Conservation (phyloP, 1,139 yeast genomes). For the Wickerhamomyces sp. region DNA sequence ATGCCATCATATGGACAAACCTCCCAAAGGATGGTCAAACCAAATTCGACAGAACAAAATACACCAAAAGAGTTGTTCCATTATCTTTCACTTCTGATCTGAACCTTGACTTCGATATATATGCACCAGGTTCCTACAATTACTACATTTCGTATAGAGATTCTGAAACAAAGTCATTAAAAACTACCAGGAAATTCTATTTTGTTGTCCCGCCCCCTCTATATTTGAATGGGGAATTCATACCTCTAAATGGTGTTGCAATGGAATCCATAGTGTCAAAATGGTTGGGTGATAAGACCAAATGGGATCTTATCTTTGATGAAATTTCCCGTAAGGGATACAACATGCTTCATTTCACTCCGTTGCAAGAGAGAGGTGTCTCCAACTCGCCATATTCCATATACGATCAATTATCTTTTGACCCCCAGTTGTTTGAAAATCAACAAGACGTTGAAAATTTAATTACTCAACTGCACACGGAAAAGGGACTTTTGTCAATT, state of each 20-base stretch:
- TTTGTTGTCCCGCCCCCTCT: slow-evolving; percentile 83
- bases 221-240: slow-evolving; percentile 45
- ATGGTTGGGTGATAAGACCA: slow-evolving; percentile 70
- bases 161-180: slow-evolving; percentile 29
- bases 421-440: slow-evolving; percentile 54
- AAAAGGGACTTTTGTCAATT: slow-evolving; percentile 64
- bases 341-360: slow-evolving; percentile 95
- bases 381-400: slow-evolving; percentile 93
- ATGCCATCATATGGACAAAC: slow-evolving; percentile 72
- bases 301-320: slow-evolving; percentile 66
- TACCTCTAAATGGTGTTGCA: slow-evolving; percentile 78
- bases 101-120: slow-evolving; percentile 55
- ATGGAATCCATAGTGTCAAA: slow-evolving; percentile 86
- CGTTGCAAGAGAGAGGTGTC: slow-evolving; percentile 82
- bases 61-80: slow-evolving; percentile 43
- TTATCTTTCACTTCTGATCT: slow-evolving; percentile 58
- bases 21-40: slow-evolving; percentile 46
- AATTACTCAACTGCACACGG: slow-evolving; percentile 45
- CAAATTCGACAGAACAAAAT: slow-evolving; percentile 53
- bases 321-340: slow-evolving; percentile 71
- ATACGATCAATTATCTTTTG: slow-evolving; percentile 77
- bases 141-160: slow-evolving; percentile 54
- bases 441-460: slow-evolving; percentile 44
- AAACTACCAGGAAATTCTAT: slow-evolving; percentile 55
- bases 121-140: slow-evolving; percentile 75